These are phyloP conservation scores for Claviceps sorghi DNA, from an alignment of 2,329 filamentous ascomycete genomes.

Conservation along the genomic window DNA sequence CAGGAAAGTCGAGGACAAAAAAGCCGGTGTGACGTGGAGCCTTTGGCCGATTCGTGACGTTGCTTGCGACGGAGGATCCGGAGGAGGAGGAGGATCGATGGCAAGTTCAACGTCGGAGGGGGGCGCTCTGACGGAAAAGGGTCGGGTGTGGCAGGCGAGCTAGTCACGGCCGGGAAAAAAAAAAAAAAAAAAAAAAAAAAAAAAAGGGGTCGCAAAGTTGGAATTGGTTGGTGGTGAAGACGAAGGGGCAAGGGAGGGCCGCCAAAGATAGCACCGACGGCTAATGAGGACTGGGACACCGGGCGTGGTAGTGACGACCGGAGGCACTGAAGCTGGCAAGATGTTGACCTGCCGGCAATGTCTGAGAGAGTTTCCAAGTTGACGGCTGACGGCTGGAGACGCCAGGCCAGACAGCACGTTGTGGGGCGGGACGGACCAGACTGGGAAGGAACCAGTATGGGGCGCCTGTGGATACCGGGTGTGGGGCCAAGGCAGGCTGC, in stretches of 20 bases:
- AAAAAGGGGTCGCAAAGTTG: not conserved
- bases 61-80: not conserved
- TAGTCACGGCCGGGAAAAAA: too few species aligned
- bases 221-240: not conserved
- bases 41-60: not conserved
- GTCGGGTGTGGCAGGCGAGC: not conserved
- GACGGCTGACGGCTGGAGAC: too few species aligned
- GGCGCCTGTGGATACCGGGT: too few species aligned
- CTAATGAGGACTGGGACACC: not conserved
- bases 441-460: too few species aligned
- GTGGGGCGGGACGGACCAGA: too few species aligned
- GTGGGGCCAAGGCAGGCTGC: too few species aligned
- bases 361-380: too few species aligned
- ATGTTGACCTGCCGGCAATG: too few species aligned
- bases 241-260: not conserved
- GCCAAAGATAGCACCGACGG: not conserved
- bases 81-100: not conserved
- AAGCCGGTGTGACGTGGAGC: not conserved
- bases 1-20: not conserved
- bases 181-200: too few species aligned
- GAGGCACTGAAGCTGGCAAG: too few species aligned
- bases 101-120: too few species aligned
- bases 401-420: too few species aligned
- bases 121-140: not conserved
- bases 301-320: not conserved